phyloP scores from a whole-genome alignment of 495 filamentous ascomycete genomes.

The Tuber aestivum region DNA sequence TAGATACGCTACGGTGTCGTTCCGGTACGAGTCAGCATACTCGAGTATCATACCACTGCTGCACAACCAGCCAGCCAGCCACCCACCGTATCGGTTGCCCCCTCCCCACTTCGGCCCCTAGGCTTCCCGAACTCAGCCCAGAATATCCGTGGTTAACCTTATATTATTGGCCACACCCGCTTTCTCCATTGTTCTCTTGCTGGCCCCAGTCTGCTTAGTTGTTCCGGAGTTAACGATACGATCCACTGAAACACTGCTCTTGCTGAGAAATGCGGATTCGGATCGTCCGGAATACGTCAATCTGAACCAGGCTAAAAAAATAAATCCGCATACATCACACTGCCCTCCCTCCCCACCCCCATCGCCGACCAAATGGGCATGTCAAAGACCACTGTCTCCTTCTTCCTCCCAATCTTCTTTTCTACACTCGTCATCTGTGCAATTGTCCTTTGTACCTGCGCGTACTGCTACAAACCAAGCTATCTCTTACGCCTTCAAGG shows the following conservation, averaged over 20 bases:
- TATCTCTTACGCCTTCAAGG: conserved; percentile 28
- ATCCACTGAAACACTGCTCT: conserved; percentile 2
- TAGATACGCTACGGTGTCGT: not conserved
- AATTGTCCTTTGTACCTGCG: conserved; percentile 40
- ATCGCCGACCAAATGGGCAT: conserved; percentile 31
- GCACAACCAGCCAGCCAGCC: not conserved
- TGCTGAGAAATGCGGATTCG: conserved; percentile 33
- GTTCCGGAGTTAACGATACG: conserved; percentile 4
- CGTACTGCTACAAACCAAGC: conserved; percentile 38
- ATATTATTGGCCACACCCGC: conserved; percentile 4
- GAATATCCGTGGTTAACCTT: not conserved
- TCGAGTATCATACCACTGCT: not conserved
- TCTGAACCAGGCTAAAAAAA: conserved; percentile 26
- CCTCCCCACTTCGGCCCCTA: not conserved
- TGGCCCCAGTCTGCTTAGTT: conserved; percentile 1
- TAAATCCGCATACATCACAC: conserved; percentile 18
- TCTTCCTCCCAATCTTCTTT: conserved; percentile 42
- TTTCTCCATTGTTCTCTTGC: conserved; percentile 5
- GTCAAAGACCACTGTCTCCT: conserved; percentile 38
- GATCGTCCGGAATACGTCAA: conserved; percentile 34
- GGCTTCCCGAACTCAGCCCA: not conserved
- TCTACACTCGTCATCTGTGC: conserved; percentile 40
- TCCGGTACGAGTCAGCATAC: too few relatives aligned
- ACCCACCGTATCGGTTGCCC: not conserved
- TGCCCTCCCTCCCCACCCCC: not conserved